Conservation (phyloP, 305 asterid species). For the Fraxinus albicans region DNA sequence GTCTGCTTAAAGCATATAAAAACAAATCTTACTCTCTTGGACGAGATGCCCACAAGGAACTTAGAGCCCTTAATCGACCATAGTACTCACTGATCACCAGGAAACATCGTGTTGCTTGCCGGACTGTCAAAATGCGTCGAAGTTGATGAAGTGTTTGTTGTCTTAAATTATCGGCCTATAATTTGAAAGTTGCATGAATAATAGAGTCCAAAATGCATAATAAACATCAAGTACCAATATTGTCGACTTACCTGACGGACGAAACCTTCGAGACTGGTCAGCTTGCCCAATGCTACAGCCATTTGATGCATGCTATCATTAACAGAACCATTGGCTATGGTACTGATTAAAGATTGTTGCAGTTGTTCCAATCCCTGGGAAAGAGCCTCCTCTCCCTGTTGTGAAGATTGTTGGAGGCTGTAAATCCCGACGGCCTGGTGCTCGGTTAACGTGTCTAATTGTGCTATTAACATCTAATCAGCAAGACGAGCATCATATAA, state of each 20-base stretch:
- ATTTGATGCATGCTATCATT: slow-evolving; percentile 81
- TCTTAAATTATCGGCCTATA: slow-evolving; percentile 87
- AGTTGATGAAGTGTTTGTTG: slow-evolving; percentile 89
- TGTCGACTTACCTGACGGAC: slow-evolving; percentile 67
- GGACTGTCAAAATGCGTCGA: slow-evolving; percentile 64
- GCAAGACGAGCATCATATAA: background rate
- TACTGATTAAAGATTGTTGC: slow-evolving; percentile 73
- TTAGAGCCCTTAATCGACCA: slow-evolving; percentile 80
- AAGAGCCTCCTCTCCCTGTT: slow-evolving; percentile 93
- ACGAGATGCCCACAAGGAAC: slow-evolving; percentile 92
- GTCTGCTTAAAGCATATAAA: background rate
- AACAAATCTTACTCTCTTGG: slow-evolving; percentile 76
- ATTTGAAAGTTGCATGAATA: background rate
- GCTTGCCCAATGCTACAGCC: slow-evolving; percentile 82
- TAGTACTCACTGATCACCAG: slow-evolving; percentile 87
- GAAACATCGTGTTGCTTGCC: slow-evolving; percentile 86
- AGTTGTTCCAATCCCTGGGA: slow-evolving; percentile 86
- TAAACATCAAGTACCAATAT: background rate
- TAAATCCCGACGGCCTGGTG: slow-evolving; percentile 86
- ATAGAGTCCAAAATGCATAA: background rate
- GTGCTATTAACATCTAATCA: slow-evolving; percentile 66
- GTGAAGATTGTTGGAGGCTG: slow-evolving; percentile 84
- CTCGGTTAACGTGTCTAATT: slow-evolving; percentile 86
- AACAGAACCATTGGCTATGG: slow-evolving; percentile 53
- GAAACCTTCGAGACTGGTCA: slow-evolving; percentile 83